Conservation (phyloP, 2,329 filamentous ascomycete genomes). For the Pyrenochaeta sp. region DNA sequence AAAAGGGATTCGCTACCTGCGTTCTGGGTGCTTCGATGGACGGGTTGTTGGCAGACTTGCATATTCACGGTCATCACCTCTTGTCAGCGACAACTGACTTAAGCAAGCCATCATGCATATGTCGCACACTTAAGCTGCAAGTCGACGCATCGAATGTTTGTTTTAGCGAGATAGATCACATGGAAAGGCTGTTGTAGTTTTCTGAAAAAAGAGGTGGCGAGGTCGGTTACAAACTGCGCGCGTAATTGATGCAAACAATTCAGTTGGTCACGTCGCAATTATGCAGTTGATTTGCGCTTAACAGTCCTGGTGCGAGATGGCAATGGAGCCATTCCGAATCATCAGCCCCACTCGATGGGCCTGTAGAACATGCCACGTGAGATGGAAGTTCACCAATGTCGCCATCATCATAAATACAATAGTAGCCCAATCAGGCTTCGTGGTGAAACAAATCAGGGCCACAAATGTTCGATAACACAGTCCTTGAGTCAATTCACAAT, state of each 20-base stretch:
- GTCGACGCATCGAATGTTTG: not conserved
- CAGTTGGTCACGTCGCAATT: conserved; percentile 1
- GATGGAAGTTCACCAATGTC: not conserved
- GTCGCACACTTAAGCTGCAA: conserved; percentile 5
- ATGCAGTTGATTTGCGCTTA: conserved; percentile 3
- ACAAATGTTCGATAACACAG: conserved; percentile 1
- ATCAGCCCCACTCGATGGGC: not conserved
- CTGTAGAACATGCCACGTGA: not conserved
- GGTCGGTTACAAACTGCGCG: conserved; percentile 1
- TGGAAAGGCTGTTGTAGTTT: no score
- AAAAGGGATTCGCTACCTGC: conserved; percentile 5
- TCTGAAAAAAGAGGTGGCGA: conserved; percentile 1
- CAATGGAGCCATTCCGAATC: not conserved
- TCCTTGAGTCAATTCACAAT: conserved; percentile 1
- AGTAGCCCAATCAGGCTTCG: not conserved
- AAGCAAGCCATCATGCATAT: conserved; percentile 3
- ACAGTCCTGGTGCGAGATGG: not conserved
- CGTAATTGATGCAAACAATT: not conserved
- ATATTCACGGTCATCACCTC: not conserved
- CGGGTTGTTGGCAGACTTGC: not conserved
- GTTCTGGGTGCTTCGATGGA: conserved; percentile 10
- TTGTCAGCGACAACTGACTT: not conserved
- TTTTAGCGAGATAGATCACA: not conserved
- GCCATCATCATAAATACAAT: not conserved
- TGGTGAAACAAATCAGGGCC: not conserved